These are phyloP conservation scores for Fraxinus xanthoxyloides DNA, from an alignment of 305 asterid species.

Conservation along the genomic window DNA sequence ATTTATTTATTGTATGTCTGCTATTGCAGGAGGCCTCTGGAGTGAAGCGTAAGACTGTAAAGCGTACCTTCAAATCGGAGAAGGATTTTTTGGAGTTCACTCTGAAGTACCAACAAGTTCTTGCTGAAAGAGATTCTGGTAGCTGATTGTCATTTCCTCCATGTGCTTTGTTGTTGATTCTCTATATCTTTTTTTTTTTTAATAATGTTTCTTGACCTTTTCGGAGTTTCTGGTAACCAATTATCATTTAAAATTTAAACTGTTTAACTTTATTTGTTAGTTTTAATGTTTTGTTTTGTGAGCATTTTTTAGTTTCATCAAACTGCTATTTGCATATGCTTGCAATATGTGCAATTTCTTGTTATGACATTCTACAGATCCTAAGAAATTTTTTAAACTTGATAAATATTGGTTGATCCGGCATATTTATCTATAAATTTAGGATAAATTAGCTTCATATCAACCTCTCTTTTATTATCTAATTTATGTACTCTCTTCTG, in stretches of 20 bases:
- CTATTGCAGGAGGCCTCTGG: slow-evolving; percentile 61
- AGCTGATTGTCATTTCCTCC: slow-evolving; percentile 24
- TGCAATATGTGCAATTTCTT: neutral
- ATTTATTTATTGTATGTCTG: neutral
- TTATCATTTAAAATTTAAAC: neutral
- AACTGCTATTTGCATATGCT: slow-evolving; percentile 13
- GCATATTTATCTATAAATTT: neutral
- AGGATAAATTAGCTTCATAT: neutral
- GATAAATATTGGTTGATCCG: slow-evolving; percentile 5
- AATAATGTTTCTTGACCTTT: neutral
- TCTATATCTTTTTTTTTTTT: neutral
- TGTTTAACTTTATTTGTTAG: neutral
- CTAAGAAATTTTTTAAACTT: slow-evolving; percentile 1
- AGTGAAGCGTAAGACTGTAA: slow-evolving; percentile 76
- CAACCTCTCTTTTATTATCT: slow-evolving; percentile 10
- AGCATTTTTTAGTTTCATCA: neutral
- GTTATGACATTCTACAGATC: neutral
- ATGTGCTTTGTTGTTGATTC: slow-evolving; percentile 12
- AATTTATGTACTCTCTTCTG: slow-evolving; percentile 32
- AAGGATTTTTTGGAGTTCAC: slow-evolving; percentile 90
- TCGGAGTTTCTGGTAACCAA: slow-evolving; percentile 1
- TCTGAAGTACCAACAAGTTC: slow-evolving; percentile 80
- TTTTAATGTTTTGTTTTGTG: neutral
- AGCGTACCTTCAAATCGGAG: slow-evolving; percentile 71
- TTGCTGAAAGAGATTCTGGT: slow-evolving; percentile 97